A percentile compares a stretch with the other conserved stretches of the same genome.
These are phyloP conservation scores for Pseudogymnoascus sp. DNA, from an alignment of 2,329 filamentous ascomycete species.

Conservation along the genomic window DNA sequence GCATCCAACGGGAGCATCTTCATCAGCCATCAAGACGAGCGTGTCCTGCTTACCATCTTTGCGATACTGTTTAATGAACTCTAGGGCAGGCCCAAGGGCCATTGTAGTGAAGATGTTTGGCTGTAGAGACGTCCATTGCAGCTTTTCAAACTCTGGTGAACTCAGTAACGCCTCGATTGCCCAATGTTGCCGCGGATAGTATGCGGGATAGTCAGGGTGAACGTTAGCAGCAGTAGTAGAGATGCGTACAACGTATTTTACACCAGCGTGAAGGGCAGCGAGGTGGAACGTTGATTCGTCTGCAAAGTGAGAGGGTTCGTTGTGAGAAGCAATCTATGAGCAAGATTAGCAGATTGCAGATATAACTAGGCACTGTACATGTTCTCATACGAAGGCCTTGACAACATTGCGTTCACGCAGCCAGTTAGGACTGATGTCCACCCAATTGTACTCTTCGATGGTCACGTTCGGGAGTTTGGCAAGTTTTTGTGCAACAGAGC, in stretches of 20 bases:
- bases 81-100: constrained; percentile 19
- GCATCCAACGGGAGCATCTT: constrained; percentile 28
- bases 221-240: constrained; percentile 34
- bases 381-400: constrained; percentile 26
- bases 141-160: constrained; percentile 29
- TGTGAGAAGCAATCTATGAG: constrained; percentile 31
- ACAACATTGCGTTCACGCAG: constrained; percentile 32
- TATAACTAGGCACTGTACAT: too few species aligned
- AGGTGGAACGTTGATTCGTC: constrained; percentile 35
- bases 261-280: constrained; percentile 30
- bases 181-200: constrained; percentile 35
- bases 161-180: constrained; percentile 34
- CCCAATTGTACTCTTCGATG: constrained; percentile 26
- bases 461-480: constrained; percentile 28
- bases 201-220: constrained; percentile 29
- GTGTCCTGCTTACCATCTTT: constrained; percentile 28
- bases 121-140: constrained; percentile 37
- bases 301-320: constrained; percentile 32
- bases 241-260: constrained; percentile 37
- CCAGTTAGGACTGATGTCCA: constrained; percentile 34
- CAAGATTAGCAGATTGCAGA: too few species aligned
- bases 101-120: constrained; percentile 28
- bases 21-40: constrained; percentile 25
- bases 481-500: constrained; percentile 25
- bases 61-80: constrained; percentile 30